Conservation (phyloP, 2,329 filamentous ascomycete species). For the Pseudopithomyces chartarum region DNA sequence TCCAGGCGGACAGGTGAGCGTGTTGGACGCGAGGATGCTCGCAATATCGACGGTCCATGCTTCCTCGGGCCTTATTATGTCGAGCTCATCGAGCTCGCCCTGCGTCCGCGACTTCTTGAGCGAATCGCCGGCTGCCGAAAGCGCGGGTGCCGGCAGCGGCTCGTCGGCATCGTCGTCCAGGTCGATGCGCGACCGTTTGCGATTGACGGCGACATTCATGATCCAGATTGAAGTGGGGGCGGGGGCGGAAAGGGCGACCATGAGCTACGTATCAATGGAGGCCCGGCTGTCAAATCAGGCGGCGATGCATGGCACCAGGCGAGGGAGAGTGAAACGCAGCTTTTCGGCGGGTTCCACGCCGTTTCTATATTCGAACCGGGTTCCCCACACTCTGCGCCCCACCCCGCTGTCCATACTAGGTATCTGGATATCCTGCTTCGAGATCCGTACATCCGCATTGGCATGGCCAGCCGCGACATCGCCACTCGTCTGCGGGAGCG, state of each 20-base stretch:
- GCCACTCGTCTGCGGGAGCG: conserved; percentile 50
- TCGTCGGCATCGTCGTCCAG: conserved; percentile 32
- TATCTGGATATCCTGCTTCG: conserved; percentile 4
- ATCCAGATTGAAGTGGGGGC: conserved; percentile 23
- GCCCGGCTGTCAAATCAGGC: conserved; percentile 8
- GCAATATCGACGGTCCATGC: conserved; percentile 42
- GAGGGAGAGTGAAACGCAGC: neutral
- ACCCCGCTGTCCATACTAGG: conserved; percentile 9
- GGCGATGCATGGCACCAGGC: conserved; percentile 4
- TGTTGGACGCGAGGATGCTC: conserved; percentile 35
- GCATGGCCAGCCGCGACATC: conserved; percentile 38
- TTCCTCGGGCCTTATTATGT: conserved; percentile 29
- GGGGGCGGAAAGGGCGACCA: conserved; percentile 22
- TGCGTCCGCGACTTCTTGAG: conserved; percentile 43
- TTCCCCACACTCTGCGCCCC: neutral
- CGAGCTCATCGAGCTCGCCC: conserved; percentile 43
- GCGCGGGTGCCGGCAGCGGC: conserved; percentile 24
- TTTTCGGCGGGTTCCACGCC: conserved; percentile 4
- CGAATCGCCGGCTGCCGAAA: conserved; percentile 25
- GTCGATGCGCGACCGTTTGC: conserved; percentile 40
- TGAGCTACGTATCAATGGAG: conserved; percentile 15
- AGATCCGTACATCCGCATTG: conserved; percentile 5
- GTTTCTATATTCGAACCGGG: conserved; percentile 22
- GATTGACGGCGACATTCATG: conserved; percentile 36
- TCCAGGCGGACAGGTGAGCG: conserved; percentile 20